Base-by-base conservation (phyloP, 306 rosid genomes). In the Benincasa hispida region DNA sequence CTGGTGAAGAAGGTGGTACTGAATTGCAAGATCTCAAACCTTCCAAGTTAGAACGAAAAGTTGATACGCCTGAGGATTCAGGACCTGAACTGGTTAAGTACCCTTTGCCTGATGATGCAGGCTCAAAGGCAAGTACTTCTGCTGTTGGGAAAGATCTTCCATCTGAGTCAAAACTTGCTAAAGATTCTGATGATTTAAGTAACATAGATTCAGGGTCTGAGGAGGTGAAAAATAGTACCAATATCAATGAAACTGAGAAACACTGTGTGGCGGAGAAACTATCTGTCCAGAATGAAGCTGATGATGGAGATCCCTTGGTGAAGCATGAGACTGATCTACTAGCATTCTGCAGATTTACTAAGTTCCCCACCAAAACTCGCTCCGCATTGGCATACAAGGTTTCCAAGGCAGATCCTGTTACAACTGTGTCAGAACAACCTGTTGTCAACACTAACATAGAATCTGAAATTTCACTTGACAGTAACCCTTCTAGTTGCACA, bases 361-460 rank as follows among this genome's bases (percentile, higher is more conserved):
- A 90, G 90, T 91, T 90, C 61, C 98, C 98, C 74, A 91, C 98
- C 21, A 90, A 80, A 82, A 88, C 77, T 1, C 97, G 98, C 65
- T 87, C 97, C 55, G 85, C 91, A 45, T 78, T 86, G 84, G 58
- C 81, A 5, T 72, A 72, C 59, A 93, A 82, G 85, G 76, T 61
- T 84, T 67, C 81, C 73, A 90, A 88, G 86, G 83, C 77, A 79
- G 87, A 76, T 77, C 70, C 82, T 5, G 74, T 62, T 74, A 77
- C 35, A 76, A 82, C 79, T 72, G 88, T 76, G 79, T 79, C 25
- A 32, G 89, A 72, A 61, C 76, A 13, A 56, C 81, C 58, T n/a
- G 87, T 73, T 56, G 63, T 62, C 24, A 80, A 27, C 77, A 76
- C 74, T 76, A 78, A 37, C 75, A 77, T 76, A 81, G 81, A 55